Base-by-base conservation (phyloP, 2,329 filamentous ascomycete genomes). In the Graphium sp. region DNA sequence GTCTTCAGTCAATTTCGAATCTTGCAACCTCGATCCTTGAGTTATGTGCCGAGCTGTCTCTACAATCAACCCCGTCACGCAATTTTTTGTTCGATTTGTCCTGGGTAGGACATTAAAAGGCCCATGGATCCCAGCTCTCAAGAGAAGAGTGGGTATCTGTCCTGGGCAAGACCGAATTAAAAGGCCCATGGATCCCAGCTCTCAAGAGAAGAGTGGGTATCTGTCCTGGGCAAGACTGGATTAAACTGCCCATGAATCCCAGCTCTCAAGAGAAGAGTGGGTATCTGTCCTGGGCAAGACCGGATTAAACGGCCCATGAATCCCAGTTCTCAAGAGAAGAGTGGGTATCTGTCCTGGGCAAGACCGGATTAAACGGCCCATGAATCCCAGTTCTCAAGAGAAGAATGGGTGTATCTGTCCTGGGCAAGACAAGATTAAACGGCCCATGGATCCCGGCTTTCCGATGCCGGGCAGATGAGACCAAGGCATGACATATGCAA, bases 21-120 rank as follows among this genome's bases (percentile, higher is more conserved):
- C n/a, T n/a, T n/a, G n/a, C n/a, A n/a, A n/a, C n/a, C n/a, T n/a
- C n/a, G n/a, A n/a, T n/a, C n/a, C n/a, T n/a, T n/a, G n/a, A n/a
- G n/a, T n/a, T n/a, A n/a, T n/a, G n/a, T n/a, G n/a, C n/a, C 7
- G 18, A 14, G 34, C 26, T 15, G 7, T 21, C 11, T 15, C 7
- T 18, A 3, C 29, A 25, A 8, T 18, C 12, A 11, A 13, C 18
- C 13, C 17, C 15, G 11, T 16, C 10, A 23, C 11, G 14, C 26
- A 20, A n/a, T 3, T 14, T 11, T 22, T 11, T 18, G 9, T n/a
- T 13, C 21, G 20, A 21, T 16, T 40, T 33, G 46, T 50, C 47
- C 46, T 47, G 36, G 43, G 47, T 40, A 49, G 19, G 49, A 52
- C 43, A 28, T 35, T 37, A 47, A 50, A 52, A 46, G 41, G 44